Conservation (phyloP, 805 yeast genomes). For the Ascoidea rubescens region DNA sequence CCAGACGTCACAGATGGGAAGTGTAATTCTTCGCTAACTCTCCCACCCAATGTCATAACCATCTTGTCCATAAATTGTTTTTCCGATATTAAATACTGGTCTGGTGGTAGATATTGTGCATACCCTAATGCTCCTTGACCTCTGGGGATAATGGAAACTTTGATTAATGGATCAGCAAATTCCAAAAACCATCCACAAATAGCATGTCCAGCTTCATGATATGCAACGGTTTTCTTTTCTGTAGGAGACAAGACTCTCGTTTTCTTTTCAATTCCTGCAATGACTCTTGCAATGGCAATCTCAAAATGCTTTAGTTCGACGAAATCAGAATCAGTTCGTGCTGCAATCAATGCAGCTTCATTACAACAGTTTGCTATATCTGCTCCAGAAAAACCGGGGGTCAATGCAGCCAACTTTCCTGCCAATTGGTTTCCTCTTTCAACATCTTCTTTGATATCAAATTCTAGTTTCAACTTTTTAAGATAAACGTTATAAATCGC, state of each 20-base stretch:
- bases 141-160: constrained; percentile 89
- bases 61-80: constrained; percentile 72
- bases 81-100: constrained; percentile 62
- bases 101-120: constrained; percentile 89
- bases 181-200: constrained; percentile 87
- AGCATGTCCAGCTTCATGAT: constrained; percentile 96
- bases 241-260: constrained; percentile 65
- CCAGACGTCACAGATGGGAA: constrained; percentile 83
- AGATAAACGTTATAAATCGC: constrained; percentile 77
- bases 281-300: constrained; percentile 84
- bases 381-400: constrained; percentile 95
- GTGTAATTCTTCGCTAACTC: constrained; percentile 84
- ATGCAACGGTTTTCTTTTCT: constrained; percentile 78
- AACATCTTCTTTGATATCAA: constrained; percentile 24
- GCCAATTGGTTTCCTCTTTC: constrained; percentile 45
- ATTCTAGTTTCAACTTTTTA: constrained; percentile 36
- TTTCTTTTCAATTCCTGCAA: constrained; percentile 87
- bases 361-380: constrained; percentile 92
- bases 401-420: constrained; percentile 79
- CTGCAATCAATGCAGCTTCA: constrained; percentile 90
- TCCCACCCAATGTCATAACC: constrained; percentile 91
- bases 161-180: constrained; percentile 80
- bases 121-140: constrained; percentile 95
- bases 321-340: constrained; percentile 50
- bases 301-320: constrained; percentile 71